Evolutionary conservation across 306 rosid genomes (phyloP).

Genomic region (Macrotyloma uniflorum): DNA sequence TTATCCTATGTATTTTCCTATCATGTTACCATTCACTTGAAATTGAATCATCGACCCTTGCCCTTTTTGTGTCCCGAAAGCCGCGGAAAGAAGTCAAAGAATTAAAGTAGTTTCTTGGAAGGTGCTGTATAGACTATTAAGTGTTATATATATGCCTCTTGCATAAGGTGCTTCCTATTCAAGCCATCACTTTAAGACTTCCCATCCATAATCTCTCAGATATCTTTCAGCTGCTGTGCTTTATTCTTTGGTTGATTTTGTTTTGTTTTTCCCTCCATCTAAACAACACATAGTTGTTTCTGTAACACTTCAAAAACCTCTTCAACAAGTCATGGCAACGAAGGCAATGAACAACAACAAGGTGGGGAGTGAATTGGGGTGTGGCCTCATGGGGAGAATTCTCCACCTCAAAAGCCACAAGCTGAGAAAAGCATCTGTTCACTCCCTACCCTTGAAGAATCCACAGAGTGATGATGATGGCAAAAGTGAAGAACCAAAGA

Average conservation of each 20-base stretch:
- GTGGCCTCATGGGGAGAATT: constrained; percentile 73
- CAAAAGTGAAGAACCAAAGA: constrained; percentile 39
- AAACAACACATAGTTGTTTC: neutral
- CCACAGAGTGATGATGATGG: neutral
- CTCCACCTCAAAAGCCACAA: constrained; percentile 56
- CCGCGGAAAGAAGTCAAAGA: constrained; percentile 36
- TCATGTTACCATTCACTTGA: neutral
- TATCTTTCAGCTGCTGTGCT: constrained; percentile 20
- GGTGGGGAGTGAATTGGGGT: constrained; percentile 52
- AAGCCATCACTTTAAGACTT: constrained; percentile 51
- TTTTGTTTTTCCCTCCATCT: constrained; percentile 8
- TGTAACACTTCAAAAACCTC: neutral
- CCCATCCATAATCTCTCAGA: constrained; percentile 30
- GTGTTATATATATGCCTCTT: constrained; percentile 30
- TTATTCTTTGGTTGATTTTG: constrained; percentile 11
- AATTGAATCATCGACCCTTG: constrained; percentile 28
- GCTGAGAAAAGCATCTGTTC: constrained; percentile 66
- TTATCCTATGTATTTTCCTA: neutral
- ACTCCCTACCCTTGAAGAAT: constrained; percentile 66
- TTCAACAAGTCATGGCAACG: constrained; percentile 48
- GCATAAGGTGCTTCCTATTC: constrained; percentile 48
- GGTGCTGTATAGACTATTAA: constrained; percentile 52
- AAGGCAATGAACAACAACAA: constrained; percentile 41
- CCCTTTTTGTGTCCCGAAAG: constrained; percentile 13
- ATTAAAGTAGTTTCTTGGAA: constrained; percentile 75